phyloP scores from a whole-genome alignment of 1,284 basidiomycete genomes.

The Trametes hirsuta region DNA sequence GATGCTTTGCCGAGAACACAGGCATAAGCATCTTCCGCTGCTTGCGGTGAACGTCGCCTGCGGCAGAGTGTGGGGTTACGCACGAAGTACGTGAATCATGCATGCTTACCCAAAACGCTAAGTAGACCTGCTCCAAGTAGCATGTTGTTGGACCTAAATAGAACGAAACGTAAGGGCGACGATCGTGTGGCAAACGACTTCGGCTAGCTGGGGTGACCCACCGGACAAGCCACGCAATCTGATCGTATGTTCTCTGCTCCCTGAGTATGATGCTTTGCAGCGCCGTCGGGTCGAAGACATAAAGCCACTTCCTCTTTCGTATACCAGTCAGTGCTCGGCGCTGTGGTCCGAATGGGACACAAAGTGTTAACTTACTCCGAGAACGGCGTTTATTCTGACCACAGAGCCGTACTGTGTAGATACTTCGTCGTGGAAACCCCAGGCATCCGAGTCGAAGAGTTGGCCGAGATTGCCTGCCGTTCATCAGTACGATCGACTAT shows the following conservation, averaged over 20 bases:
- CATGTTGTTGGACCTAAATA: conserved; percentile 18
- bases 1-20: conserved; percentile 34
- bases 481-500: not conserved
- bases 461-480: conserved; percentile 22
- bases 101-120: conserved; percentile 18
- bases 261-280: conserved; percentile 19
- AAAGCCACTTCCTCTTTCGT: conserved; percentile 21
- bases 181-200: too few species aligned
- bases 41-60: conserved; percentile 31
- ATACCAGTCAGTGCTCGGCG: not conserved
- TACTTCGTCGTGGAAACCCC: conserved; percentile 24
- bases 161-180: too few species aligned
- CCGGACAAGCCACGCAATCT: conserved; percentile 22
- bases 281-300: conserved; percentile 23
- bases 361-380: conserved; percentile 11
- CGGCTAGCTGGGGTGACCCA: not conserved
- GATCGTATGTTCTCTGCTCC: conserved; percentile 23
- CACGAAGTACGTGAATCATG: too few species aligned
- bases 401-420: conserved; percentile 16
- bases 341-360: not conserved
- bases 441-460: conserved; percentile 23
- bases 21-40: conserved; percentile 36
- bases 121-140: conserved; percentile 22
- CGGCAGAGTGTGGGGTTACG: not conserved
- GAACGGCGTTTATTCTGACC: conserved; percentile 22